Conservation (phyloP, 2,329 filamentous ascomycete genomes). For the Xylariales sp. region DNA sequence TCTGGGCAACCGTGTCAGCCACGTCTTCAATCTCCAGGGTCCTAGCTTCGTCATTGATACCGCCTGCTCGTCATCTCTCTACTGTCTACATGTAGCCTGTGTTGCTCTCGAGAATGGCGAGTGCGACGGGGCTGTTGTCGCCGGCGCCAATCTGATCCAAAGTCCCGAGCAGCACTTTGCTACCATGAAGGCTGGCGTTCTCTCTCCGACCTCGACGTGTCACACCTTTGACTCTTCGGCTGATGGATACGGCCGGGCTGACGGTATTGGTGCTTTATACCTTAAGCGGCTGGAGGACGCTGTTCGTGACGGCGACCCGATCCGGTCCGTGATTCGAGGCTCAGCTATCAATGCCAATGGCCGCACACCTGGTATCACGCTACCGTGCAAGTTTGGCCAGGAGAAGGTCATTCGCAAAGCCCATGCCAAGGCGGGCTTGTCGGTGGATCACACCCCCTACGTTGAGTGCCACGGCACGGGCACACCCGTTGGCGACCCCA, state of each 20-base stretch:
- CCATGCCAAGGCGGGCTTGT: slow-evolving; percentile 13
- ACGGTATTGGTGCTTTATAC: slow-evolving; percentile 10
- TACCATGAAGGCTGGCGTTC: slow-evolving; percentile 3
- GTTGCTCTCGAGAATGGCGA: slow-evolving; percentile 9
- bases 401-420: slow-evolving; percentile 1
- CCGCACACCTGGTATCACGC: slow-evolving; percentile 12
- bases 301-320: slow-evolving; percentile 19
- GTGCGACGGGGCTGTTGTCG: slow-evolving; percentile 5
- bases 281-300: slow-evolving; percentile 22
- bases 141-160: slow-evolving; percentile 20
- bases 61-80: slow-evolving; percentile 14
- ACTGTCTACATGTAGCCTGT: slow-evolving; percentile 15
- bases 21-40: slow-evolving; percentile 13
- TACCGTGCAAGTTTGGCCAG: background rate
- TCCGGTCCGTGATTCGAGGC: slow-evolving; percentile 18
- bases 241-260: slow-evolving; percentile 6
- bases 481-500: slow-evolving; percentile 11
- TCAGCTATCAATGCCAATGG: slow-evolving; percentile 24
- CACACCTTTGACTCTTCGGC: slow-evolving; percentile 6
- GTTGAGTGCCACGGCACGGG: slow-evolving; percentile 24
- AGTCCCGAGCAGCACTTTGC: slow-evolving; percentile 7
- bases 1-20: slow-evolving; percentile 14
- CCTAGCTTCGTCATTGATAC: slow-evolving; percentile 15
- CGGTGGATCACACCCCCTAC: slow-evolving; percentile 12
- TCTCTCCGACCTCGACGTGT: slow-evolving; percentile 4